Evolutionary conservation across 192 early-diverging fungal genomes (phyloP), one percentile per base, ranked within the genome.

Genomic region (Backusella macrospora): DNA sequence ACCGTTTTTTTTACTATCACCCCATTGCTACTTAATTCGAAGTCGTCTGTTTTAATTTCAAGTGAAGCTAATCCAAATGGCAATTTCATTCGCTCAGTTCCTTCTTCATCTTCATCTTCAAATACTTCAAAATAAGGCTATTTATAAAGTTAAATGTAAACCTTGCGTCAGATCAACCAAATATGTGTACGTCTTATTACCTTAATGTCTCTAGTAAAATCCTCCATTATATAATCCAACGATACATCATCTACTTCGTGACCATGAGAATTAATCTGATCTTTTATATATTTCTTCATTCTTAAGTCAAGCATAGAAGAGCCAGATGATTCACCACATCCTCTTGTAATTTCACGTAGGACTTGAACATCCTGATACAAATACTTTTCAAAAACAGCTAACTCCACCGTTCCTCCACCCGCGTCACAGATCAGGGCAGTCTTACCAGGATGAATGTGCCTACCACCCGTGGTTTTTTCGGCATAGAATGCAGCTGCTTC

Each of bases 341-440:
- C 85, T 66, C 82, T 83, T 15, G 82, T 86, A 26, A 86, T 78
- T 74, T 88, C 85, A 7, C 75, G 76, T 0, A 88, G 70, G 12
- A 62, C 70, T 38, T 63, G 71, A 10, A 72, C 12, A 5, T 45
- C 45, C 9, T 46, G 40, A 16, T 29, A n/a, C 40, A 62, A 49
- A 10, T 70, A 4, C 12, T 26, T 71, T 12, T 21, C 39, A 29
- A 73, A 73, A 3, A 73, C n/a, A 6, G 48, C n/a, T 49, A 85
- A 78, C 81, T 87, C 86, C 4, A 87, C 86, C 1, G 86, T 87
- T 43, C 86, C 86, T 34, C 86, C 86, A 62, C 86, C 86, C 38
- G 82, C 82, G 70, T 87, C 86, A 74, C 84, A 83, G 45, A 85
- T 81, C 78, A 85, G 76, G 49, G 85, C 85, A 4, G 77, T 77